A percentile compares a stretch with the other conserved stretches of the same genome.
Evolutionary conservation across 1,139 yeast species (phyloP).

Genomic region (Geotrichum siamense): DNA sequence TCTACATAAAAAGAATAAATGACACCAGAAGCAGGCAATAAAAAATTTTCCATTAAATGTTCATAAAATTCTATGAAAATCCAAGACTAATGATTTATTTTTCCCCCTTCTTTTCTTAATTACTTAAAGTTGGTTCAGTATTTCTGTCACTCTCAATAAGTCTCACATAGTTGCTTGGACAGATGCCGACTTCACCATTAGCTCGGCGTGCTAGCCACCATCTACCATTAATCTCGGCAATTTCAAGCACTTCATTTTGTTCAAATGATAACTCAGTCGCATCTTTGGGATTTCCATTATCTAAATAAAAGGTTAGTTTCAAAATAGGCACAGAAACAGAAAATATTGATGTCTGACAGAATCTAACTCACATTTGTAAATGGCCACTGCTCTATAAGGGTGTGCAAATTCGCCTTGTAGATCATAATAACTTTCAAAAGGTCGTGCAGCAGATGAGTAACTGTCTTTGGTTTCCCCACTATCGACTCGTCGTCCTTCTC

Average conservation of each 20-base stretch:
- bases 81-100: too few species aligned
- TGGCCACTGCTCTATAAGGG: conserved; percentile 77
- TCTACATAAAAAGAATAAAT: too few species aligned
- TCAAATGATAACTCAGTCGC: conserved; percentile 85
- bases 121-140: too few species aligned
- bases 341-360: too few species aligned
- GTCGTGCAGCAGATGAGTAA: not conserved
- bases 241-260: conserved; percentile 84
- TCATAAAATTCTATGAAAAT: too few species aligned
- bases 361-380: conserved; percentile 2
- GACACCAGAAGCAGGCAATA: too few species aligned
- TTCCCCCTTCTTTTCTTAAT: too few species aligned
- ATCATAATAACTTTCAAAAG: not conserved
- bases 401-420: conserved; percentile 39
- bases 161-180: conserved; percentile 91
- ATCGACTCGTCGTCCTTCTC: conserved; percentile 1
- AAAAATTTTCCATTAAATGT: too few species aligned
- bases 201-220: conserved; percentile 98
- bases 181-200: conserved; percentile 90
- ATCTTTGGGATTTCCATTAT: conserved; percentile 49
- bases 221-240: conserved; percentile 88
- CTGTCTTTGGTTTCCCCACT: conserved; percentile 2
- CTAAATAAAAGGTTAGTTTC: conserved; percentile 3
- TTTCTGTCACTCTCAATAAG: too few species aligned
- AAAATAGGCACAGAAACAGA: too few species aligned